Evolutionary conservation across 495 filamentous ascomycete species (phyloP).

Genomic region (Neurospora sp.): DNA sequence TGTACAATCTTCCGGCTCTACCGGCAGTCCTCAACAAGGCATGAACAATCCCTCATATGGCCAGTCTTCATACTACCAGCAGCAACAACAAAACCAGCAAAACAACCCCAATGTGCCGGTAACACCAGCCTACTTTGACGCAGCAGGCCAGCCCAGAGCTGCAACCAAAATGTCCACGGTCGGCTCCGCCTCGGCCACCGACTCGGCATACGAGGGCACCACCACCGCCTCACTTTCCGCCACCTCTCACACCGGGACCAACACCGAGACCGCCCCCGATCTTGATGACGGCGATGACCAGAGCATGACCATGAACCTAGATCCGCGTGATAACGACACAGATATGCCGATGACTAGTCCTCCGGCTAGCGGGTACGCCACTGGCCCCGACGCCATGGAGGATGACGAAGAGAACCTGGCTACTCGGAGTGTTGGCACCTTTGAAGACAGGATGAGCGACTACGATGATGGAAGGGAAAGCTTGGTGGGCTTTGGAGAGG

Average conservation of each 20-base stretch:
- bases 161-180: slow-evolving; percentile 70
- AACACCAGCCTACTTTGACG: slow-evolving; percentile 61
- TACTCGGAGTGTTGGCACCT: slow-evolving; percentile 49
- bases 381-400: slow-evolving; percentile 27
- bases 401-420: slow-evolving; percentile 18
- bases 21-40: slow-evolving; percentile 17
- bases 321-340: slow-evolving; percentile 21
- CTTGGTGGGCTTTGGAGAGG: slow-evolving; percentile 81
- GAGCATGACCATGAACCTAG: slow-evolving; percentile 40
- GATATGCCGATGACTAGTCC: slow-evolving; percentile 29
- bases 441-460: slow-evolving; percentile 68
- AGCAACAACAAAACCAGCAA: slow-evolving; percentile 15
- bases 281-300: slow-evolving; percentile 36
- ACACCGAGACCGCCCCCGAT: slow-evolving; percentile 34
- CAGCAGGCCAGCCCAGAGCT: slow-evolving; percentile 41
- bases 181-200: slow-evolving; percentile 62
- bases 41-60: not conserved
- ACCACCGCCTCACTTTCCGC: slow-evolving; percentile 18
- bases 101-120: slow-evolving; percentile 25
- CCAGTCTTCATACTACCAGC: not conserved
- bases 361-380: slow-evolving; percentile 19
- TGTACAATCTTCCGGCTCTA: slow-evolving; percentile 13
- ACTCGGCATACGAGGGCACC: slow-evolving; percentile 60
- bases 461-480: slow-evolving; percentile 47
- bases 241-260: slow-evolving; percentile 42